phyloP scores from a whole-genome alignment of 2,329 filamentous ascomycete species.

The Colletotrichum aenigma region DNA sequence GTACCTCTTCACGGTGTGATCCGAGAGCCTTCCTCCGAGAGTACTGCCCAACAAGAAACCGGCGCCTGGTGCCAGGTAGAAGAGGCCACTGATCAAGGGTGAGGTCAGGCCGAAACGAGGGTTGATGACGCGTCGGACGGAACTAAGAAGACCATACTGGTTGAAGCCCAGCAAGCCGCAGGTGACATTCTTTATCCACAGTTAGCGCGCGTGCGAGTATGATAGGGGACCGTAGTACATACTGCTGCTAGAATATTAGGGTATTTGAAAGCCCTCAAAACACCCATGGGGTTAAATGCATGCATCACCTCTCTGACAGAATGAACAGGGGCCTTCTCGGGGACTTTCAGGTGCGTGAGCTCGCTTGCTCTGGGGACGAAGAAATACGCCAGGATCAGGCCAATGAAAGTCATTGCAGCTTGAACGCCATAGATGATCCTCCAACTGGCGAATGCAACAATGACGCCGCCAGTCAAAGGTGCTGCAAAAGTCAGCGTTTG shows the following conservation, averaged over 20 bases:
- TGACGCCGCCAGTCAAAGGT: slow-evolving; percentile 57
- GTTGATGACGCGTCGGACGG: slow-evolving; percentile 73
- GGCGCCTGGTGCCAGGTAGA: slow-evolving; percentile 72
- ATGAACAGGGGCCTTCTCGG: slow-evolving; percentile 42
- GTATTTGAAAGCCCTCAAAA: slow-evolving; percentile 68
- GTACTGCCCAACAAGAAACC: slow-evolving; percentile 72
- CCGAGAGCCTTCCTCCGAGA: slow-evolving; percentile 71
- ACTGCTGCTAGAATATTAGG: slow-evolving; percentile 66
- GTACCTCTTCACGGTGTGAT: slow-evolving; percentile 65
- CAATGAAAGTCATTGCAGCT: slow-evolving; percentile 62
- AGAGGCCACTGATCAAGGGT: slow-evolving; percentile 69
- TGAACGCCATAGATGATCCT: slow-evolving; percentile 75
- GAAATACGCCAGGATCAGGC: slow-evolving; percentile 58
- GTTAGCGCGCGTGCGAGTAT: rapidly evolving
- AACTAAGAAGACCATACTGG: slow-evolving; percentile 71
- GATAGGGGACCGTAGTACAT: slow-evolving; percentile 26
- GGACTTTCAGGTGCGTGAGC: slow-evolving; percentile 53
- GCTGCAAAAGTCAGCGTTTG: background rate
- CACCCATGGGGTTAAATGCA: slow-evolving; percentile 70
- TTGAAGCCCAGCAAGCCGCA: slow-evolving; percentile 64
- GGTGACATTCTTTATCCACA: background rate
- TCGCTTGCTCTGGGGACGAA: slow-evolving; percentile 73
- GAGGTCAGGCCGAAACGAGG: slow-evolving; percentile 69
- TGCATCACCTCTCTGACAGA: background rate
- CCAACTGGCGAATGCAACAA: slow-evolving; percentile 73